A percentile compares a stretch with the other conserved stretches of the same genome.
These are phyloP conservation scores for Cercospora zeae-maydis DNA, from an alignment of 2,329 filamentous ascomycete genomes.

Conservation along the genomic window DNA sequence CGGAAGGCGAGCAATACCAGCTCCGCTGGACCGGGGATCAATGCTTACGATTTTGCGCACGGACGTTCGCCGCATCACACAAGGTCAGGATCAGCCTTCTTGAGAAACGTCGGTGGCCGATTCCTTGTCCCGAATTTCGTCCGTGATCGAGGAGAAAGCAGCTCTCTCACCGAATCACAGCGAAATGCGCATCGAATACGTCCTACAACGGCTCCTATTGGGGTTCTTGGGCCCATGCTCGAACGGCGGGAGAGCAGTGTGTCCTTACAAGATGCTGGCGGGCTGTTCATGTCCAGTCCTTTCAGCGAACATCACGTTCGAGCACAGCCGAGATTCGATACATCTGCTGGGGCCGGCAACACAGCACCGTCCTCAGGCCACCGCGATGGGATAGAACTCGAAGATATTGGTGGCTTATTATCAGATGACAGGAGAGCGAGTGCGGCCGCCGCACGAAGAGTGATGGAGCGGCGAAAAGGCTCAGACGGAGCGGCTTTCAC, in stretches of 20 bases:
- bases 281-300: slow-evolving; percentile 23
- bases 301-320: not conserved
- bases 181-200: slow-evolving; percentile 14
- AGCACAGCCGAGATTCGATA: not conserved
- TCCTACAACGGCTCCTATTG: slow-evolving; percentile 22
- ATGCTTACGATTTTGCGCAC: slow-evolving; percentile 43
- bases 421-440: slow-evolving; percentile 14
- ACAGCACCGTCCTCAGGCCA: not conserved
- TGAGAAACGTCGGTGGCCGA: slow-evolving; percentile 35
- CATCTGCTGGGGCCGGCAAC: not conserved
- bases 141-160: slow-evolving; percentile 9
- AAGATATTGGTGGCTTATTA: slow-evolving; percentile 23
- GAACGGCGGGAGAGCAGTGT: slow-evolving; percentile 30
- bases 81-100: slow-evolving; percentile 33
- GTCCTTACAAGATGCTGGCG: slow-evolving; percentile 35
- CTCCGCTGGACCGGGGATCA: slow-evolving; percentile 42
- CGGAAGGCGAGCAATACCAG: slow-evolving; percentile 62
- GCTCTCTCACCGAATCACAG: slow-evolving; percentile 10
- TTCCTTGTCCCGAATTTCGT: slow-evolving; percentile 20
- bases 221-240: slow-evolving; percentile 30
- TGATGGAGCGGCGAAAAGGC: slow-evolving; percentile 3
- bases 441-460: slow-evolving; percentile 16
- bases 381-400: slow-evolving; percentile 20
- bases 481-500: not conserved
- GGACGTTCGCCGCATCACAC: slow-evolving; percentile 17